Evolutionary conservation across 1,284 basidiomycete genomes (phyloP), one percentile per base, ranked within the genome.

Genomic region (Fomitopsis schrenkii): DNA sequence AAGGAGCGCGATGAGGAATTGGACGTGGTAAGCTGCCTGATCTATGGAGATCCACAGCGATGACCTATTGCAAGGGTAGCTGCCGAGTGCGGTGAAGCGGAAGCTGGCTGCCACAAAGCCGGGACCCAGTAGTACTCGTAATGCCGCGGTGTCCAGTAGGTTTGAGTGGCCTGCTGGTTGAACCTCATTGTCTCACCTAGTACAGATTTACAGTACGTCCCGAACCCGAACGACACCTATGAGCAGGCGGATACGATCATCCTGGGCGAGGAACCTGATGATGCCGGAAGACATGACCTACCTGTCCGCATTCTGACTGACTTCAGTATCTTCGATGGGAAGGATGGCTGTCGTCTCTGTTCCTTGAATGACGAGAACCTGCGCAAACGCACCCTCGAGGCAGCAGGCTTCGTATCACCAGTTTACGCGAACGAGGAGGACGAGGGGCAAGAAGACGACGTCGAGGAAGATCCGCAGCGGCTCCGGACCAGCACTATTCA

Each of bases 371-470:
- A 59, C 14, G 44, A 62, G 14, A 63, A 58, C 30, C 3, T 38
- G 3, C 57, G n/a, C 22, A 38, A 8, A 19, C 44, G 33, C 1
- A 46, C 59, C 7, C 66, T 77, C 36, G 69, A 74, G 50, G 80
- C 74, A 2, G 75, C 75, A 0, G 81, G 82, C 7, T 61, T 69
- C 10, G 75, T 76, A 15, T 55, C 65, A 6, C 69, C 79, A 0
- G 66, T 68, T 6, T 74, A 72, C 45, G 70, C 74, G 22, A 67
- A 75, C 26, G 79, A 80, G 19, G 81, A 82, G 60, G 79, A 76
- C 58, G 78, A 71, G 44, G 82, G 73, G 0, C 76, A 79, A 40
- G 81, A 82, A 8, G 78, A 78, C 55, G 77, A 68, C 15, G 57
- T 72, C 5, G 72, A 74, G 2, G 70, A 70, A 12, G 66, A 38